Percentiles rank a stretch among this genome's conserved stretches.
Conservation (phyloP, 108 stramenopile genomes). For the Nitzschia sp. region DNA sequence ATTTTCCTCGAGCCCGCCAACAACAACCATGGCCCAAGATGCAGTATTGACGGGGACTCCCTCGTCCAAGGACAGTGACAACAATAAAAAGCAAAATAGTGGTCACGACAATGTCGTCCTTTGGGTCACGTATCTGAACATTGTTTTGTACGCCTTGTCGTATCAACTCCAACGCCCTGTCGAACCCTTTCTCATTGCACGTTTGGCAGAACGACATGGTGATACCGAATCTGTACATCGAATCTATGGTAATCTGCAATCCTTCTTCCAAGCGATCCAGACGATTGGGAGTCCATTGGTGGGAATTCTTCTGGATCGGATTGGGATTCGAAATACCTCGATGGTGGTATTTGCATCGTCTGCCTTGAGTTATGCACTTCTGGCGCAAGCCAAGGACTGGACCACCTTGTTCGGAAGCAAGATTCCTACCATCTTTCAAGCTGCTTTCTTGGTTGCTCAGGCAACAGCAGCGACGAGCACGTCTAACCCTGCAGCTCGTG, state of each 20-base stretch:
- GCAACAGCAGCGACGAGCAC: constrained; percentile 59
- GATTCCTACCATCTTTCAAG: constrained; percentile 67
- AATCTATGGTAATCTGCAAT: constrained; percentile 70
- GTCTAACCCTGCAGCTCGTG: constrained; percentile 39
- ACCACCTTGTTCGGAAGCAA: constrained; percentile 60
- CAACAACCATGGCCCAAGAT: no score
- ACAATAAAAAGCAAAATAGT: background rate
- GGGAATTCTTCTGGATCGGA: constrained; percentile 62
- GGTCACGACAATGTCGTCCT: constrained; percentile 23
- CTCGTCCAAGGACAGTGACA: constrained; percentile 1
- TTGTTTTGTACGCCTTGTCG: constrained; percentile 70
- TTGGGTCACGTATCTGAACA: constrained; percentile 65
- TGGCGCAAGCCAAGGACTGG: constrained; percentile 53
- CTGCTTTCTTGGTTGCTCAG: constrained; percentile 79
- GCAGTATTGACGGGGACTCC: background rate
- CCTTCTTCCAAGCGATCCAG: constrained; percentile 70
- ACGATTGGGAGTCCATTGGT: constrained; percentile 70
- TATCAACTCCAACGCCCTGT: constrained; percentile 80
- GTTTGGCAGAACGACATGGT: constrained; percentile 31
- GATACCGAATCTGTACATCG: constrained; percentile 39
- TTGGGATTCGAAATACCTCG: constrained; percentile 58
- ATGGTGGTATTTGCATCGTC: constrained; percentile 61
- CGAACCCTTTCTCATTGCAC: constrained; percentile 74
- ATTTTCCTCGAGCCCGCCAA: background rate
- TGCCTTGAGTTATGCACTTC: constrained; percentile 59